Conservation (phyloP, 192 early-diverging fungal species). For the Coemansia reversa region DNA sequence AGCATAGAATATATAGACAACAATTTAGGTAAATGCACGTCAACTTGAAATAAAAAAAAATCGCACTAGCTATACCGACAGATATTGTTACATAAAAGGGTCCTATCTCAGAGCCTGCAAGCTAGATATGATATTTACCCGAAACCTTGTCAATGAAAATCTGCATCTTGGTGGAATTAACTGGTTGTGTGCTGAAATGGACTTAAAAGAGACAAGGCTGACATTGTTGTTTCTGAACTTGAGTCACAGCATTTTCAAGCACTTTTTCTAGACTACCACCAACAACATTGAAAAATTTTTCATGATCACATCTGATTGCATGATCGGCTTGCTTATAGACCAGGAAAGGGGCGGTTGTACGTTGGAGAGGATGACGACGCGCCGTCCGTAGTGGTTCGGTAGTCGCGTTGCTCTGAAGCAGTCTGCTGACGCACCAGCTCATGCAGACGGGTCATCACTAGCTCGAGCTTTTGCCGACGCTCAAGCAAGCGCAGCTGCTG, state of each 20-base stretch:
- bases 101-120: too few relatives aligned
- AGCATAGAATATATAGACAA: neutral
- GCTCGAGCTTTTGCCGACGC: constrained; percentile 78
- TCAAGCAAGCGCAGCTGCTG: constrained; percentile 87
- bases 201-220: neutral
- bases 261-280: too few relatives aligned
- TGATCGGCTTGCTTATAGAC: constrained; percentile 14
- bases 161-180: constrained; percentile 58
- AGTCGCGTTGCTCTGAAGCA: constrained; percentile 13
- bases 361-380: constrained; percentile 6
- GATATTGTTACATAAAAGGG: too few relatives aligned
- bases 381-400: constrained; percentile 6
- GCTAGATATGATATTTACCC: constrained; percentile 51
- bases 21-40: too few relatives aligned
- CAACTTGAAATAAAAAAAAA: too few relatives aligned
- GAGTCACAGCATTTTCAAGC: too few relatives aligned
- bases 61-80: too few relatives aligned
- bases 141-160: constrained; percentile 66
- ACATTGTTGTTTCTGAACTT: neutral
- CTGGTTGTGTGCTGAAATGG: neutral
- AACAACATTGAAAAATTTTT: constrained; percentile 18
- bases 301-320: constrained; percentile 19
- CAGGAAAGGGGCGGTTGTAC: constrained; percentile 22
- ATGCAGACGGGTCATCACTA: constrained; percentile 59
- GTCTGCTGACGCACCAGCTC: constrained; percentile 47